Conservation (phyloP, 805 yeast species). For the Nakazawaea wyomingensis region DNA sequence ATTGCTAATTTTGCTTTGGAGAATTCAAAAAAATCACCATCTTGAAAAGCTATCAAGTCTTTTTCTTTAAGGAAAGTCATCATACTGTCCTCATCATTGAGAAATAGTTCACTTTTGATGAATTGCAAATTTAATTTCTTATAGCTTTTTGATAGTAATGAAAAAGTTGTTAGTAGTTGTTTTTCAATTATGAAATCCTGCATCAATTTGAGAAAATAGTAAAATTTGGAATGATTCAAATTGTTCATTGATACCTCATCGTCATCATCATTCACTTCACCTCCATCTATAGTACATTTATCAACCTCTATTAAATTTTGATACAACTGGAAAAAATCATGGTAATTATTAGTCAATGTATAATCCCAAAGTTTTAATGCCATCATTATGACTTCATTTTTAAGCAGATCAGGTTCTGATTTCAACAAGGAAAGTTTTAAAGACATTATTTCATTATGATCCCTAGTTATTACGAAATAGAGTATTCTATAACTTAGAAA, state of each 20-base stretch:
- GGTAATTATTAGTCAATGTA: constrained; percentile 42
- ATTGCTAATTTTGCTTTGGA: constrained; percentile 20
- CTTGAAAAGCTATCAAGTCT: constrained; percentile 29
- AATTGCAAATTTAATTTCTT: constrained; percentile 37
- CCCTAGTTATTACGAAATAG: constrained; percentile 70
- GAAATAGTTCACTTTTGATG: constrained; percentile 34
- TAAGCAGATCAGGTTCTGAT: constrained; percentile 3
- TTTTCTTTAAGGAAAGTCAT: constrained; percentile 36
- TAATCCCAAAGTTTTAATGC: constrained; percentile 33
- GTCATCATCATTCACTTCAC: constrained; percentile 22
- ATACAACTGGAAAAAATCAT: constrained; percentile 41
- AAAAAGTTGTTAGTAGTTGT: constrained; percentile 53
- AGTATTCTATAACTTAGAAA: constrained; percentile 69
- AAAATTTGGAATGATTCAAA: constrained; percentile 16
- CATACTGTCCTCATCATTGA: constrained; percentile 29
- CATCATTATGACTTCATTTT: constrained; percentile 21
- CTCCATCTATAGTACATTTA: constrained; percentile 7
- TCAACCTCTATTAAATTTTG: constrained; percentile 35
- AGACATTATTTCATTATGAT: constrained; percentile 49
- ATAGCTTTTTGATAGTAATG: constrained; percentile 52
- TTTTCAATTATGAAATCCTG: constrained; percentile 48
- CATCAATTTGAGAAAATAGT: constrained; percentile 30
- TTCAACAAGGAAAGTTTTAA: constrained; percentile 25
- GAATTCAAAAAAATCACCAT: constrained; percentile 21
- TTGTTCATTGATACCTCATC: constrained; percentile 18